A percentile compares a stretch with the other conserved stretches of the same genome.
Conservation (phyloP, 768 basidiomycete species). For the Hypholoma fasciculare region DNA sequence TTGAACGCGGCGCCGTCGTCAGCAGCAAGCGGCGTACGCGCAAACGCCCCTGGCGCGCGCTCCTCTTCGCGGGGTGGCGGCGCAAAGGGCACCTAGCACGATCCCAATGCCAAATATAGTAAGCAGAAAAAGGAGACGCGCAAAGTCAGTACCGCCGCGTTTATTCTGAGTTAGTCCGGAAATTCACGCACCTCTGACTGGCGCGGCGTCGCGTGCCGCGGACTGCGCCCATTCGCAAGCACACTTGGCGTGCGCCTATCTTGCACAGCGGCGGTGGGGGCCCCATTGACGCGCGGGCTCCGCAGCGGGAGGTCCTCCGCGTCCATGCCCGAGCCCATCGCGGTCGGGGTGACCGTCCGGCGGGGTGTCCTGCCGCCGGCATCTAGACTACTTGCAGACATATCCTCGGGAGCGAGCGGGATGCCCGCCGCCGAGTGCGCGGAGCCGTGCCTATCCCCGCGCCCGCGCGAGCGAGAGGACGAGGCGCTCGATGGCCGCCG, state of each 20-base stretch:
- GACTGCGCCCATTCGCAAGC: neutral
- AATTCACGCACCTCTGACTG: neutral
- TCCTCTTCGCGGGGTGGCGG: neutral
- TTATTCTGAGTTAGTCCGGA: neutral
- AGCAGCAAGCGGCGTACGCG: neutral
- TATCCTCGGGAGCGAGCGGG: constrained; percentile 1
- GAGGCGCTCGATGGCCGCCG: constrained; percentile 2
- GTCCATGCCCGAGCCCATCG: neutral
- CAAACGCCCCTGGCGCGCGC: neutral
- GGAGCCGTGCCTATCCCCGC: neutral
- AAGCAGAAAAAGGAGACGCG: neutral
- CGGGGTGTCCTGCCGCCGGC: constrained; percentile 1
- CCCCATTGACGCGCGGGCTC: constrained; percentile 5
- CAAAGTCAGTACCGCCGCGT: neutral
- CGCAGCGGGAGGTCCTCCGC: constrained; percentile 1
- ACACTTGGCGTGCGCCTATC: neutral
- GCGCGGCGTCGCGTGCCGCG: neutral
- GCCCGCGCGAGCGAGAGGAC: constrained; percentile 4
- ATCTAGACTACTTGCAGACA: neutral
- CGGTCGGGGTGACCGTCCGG: neutral
- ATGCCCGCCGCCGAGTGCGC: neutral
- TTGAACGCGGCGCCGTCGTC: constrained; percentile 3
- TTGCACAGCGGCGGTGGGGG: neutral
- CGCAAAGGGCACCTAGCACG: neutral
- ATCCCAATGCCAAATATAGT: neutral